phyloP scores from a whole-genome alignment of 2,329 filamentous ascomycete genomes.

The Ceratocystis destructans region DNA sequence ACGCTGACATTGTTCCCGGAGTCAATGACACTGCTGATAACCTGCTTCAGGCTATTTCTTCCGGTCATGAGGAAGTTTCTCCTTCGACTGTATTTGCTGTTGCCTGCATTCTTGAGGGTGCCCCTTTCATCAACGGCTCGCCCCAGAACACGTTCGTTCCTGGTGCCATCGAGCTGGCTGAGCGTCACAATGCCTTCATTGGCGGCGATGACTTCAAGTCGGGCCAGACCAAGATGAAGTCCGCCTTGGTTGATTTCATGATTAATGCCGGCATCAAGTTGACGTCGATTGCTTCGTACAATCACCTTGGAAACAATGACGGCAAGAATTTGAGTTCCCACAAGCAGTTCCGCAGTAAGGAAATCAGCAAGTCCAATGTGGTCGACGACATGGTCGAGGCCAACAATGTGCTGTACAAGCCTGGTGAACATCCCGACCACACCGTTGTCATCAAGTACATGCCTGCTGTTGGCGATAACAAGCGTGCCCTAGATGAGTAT shows the following conservation, averaged over 20 bases:
- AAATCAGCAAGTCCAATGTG: constrained; percentile 98
- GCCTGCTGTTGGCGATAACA: constrained; percentile 97
- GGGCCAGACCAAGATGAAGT: constrained; percentile 99
- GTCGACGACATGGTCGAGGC: constrained; percentile 99
- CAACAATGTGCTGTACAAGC: constrained; percentile 78
- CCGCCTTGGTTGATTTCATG: constrained; percentile 91
- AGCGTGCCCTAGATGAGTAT: constrained; percentile 97
- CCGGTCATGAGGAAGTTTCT: constrained; percentile 78
- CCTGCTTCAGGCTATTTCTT: constrained; percentile 72
- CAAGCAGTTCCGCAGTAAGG: constrained; percentile 97
- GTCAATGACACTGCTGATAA: constrained; percentile 97
- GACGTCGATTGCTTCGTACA: constrained; percentile 96
- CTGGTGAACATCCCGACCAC: constrained; percentile 92
- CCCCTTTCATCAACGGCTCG: constrained; percentile 97
- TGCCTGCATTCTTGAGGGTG: constrained; percentile 76
- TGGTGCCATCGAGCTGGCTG: constrained; percentile 76
- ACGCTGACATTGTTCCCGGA: constrained; percentile 71
- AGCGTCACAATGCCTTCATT: constrained; percentile 77
- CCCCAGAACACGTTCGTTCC: constrained; percentile 98
- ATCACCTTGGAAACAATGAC: constrained; percentile 98
- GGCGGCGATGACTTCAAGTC: constrained; percentile 99
- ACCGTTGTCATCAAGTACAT: constrained; percentile 99
- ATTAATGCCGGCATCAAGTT: constrained; percentile 98
- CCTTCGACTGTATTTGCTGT: constrained; percentile 95
- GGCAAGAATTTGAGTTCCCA: constrained; percentile 97